Evolutionary conservation across 768 basidiomycete species (phyloP).

Genomic region (Boletus subcaerulescens): DNA sequence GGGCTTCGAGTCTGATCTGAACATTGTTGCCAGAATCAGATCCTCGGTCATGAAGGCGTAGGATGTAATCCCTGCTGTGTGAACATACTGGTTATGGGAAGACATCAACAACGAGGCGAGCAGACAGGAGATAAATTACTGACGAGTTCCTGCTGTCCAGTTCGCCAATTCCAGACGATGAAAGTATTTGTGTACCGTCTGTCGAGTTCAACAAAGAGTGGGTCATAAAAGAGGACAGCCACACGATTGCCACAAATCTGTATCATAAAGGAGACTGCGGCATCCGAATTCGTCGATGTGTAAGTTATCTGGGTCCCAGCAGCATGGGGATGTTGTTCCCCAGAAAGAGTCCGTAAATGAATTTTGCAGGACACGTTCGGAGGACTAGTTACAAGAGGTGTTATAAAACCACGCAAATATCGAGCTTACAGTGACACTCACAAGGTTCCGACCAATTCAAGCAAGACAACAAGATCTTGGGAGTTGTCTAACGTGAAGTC

Average conservation of each 20-base stretch:
- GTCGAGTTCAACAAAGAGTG: not conserved
- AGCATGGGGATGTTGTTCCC: slow-evolving; percentile 26
- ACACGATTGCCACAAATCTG: slow-evolving; percentile 32
- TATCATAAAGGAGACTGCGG: slow-evolving; percentile 21
- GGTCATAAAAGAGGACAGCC: slow-evolving; percentile 25
- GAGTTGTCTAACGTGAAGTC: slow-evolving; percentile 38
- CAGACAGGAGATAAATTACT: slow-evolving; percentile 4
- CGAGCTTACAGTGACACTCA: slow-evolving; percentile 9
- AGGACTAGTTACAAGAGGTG: slow-evolving; percentile 12
- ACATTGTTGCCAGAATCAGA: slow-evolving; percentile 22
- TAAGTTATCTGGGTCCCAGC: slow-evolving; percentile 14
- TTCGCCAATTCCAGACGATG: slow-evolving; percentile 37
- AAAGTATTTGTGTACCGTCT: slow-evolving; percentile 11
- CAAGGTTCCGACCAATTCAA: slow-evolving; percentile 20
- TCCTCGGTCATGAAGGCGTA: slow-evolving; percentile 36
- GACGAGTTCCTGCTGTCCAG: slow-evolving; percentile 27
- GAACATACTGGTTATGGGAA: slow-evolving; percentile 17
- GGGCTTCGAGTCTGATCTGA: slow-evolving; percentile 1
- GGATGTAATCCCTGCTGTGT: slow-evolving; percentile 23
- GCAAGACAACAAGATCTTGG: slow-evolving; percentile 33
- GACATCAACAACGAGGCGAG: not conserved
- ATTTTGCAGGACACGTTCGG: slow-evolving; percentile 13
- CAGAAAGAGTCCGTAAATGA: slow-evolving; percentile 30
- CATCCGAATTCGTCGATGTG: not conserved
- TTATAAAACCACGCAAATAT: not conserved